A percentile compares a stretch with the other conserved stretches of the same genome.
These are phyloP conservation scores for Monosporascus sp. DNA, from an alignment of 2,329 filamentous ascomycete genomes.

Conservation along the genomic window DNA sequence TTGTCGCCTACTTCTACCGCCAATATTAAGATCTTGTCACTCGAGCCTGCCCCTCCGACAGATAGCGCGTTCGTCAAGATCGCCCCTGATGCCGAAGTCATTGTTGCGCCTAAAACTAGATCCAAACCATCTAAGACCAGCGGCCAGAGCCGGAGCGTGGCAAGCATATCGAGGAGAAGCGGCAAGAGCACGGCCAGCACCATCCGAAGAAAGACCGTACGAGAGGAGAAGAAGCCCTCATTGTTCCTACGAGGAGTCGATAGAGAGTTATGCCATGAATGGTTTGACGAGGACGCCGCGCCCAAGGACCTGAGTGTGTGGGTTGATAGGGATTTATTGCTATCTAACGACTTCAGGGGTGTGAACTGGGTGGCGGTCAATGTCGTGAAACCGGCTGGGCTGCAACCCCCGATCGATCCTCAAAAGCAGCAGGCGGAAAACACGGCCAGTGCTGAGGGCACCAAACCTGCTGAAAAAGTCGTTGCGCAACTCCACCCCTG, in stretches of 20 bases:
- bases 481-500: constrained; percentile 72
- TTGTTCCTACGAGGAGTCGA: constrained; percentile 81
- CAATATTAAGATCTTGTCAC: constrained; percentile 77
- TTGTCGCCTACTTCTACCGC: constrained; percentile 93
- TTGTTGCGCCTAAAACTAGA: constrained; percentile 89
- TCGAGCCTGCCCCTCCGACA: constrained; percentile 67
- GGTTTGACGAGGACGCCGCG: constrained; percentile 66
- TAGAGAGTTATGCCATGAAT: constrained; percentile 61
- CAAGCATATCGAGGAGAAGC: constrained; percentile 74
- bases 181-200: constrained; percentile 71
- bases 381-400: constrained; percentile 75
- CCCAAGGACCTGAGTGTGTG: constrained; percentile 66
- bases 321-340: constrained; percentile 74
- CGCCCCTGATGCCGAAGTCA: constrained; percentile 89
- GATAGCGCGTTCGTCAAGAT: constrained; percentile 83
- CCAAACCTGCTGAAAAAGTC: constrained; percentile 59
- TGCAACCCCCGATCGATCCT: constrained; percentile 66
- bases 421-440: constrained; percentile 63
- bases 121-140: constrained; percentile 60
- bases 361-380: constrained; percentile 75
- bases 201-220: constrained; percentile 47
- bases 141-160: constrained; percentile 75
- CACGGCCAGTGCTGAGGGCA: constrained; percentile 47
- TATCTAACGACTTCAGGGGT: constrained; percentile 67
- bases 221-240: constrained; percentile 61